phyloP scores from a whole-genome alignment of 2,329 filamentous ascomycete genomes.

The Tolypocladium amazonense region DNA sequence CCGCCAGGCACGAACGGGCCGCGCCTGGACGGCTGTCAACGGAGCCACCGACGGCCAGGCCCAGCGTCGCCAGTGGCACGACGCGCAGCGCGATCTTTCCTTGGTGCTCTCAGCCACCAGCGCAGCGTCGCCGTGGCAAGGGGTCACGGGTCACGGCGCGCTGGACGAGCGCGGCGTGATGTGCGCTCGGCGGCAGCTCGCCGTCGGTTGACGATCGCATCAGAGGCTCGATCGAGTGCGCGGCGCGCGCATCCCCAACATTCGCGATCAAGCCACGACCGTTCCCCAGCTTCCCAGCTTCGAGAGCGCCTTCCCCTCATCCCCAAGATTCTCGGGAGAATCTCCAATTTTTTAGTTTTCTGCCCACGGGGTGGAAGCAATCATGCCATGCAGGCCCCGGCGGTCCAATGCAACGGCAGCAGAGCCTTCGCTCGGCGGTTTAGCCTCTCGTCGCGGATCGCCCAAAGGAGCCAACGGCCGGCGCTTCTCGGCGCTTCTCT shows the following conservation, averaged over 20 bases:
- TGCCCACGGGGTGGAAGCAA: not conserved
- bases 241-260: too few relatives aligned
- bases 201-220: not conserved
- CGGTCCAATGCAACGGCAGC: not conserved
- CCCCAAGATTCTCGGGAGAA: not conserved
- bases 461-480: conserved; percentile 9
- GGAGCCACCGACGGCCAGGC: not conserved
- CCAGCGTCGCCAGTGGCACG: not conserved
- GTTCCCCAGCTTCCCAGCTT: not conserved
- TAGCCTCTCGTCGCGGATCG: not conserved
- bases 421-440: not conserved
- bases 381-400: not conserved
- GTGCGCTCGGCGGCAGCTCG: not conserved
- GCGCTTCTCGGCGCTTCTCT: conserved; percentile 27
- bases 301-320: not conserved
- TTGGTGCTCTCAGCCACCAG: too few relatives aligned
- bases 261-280: not conserved
- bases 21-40: too few relatives aligned
- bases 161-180: not conserved
- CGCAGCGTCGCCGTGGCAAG: not conserved
- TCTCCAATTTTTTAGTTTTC: not conserved
- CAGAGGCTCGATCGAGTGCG: too few relatives aligned
- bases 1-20: not conserved
- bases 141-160: not conserved
- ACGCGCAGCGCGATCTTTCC: not conserved